phyloP scores from a whole-genome alignment of 225 moss, liverwort and hornwort genomes.

The Pseudisothecium myosuroides region DNA sequence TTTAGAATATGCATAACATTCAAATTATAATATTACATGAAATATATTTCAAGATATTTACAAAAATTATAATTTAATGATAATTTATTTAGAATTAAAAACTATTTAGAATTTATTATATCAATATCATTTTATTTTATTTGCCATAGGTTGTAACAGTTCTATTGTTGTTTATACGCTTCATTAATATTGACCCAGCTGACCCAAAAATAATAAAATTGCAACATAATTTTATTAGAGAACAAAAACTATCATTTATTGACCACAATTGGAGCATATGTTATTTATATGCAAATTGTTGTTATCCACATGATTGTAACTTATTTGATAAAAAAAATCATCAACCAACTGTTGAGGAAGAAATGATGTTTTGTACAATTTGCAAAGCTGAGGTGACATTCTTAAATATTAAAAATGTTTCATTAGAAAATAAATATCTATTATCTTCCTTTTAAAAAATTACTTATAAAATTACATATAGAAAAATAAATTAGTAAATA shows the following conservation, averaged over 20 bases:
- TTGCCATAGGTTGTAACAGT: not conserved
- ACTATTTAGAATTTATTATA: not conserved
- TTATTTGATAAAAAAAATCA: not conserved
- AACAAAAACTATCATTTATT: not conserved
- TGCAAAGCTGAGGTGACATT: not conserved
- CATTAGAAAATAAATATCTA: too few relatives aligned
- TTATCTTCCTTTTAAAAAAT: not conserved
- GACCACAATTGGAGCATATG: not conserved
- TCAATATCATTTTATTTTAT: not conserved
- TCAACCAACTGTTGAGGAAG: not conserved
- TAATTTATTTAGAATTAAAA: not conserved
- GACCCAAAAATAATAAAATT: constrained; percentile 8
- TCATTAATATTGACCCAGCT: not conserved
- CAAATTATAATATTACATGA: not conserved
- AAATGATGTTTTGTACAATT: not conserved
- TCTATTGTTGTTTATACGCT: not conserved
- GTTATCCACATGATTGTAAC: not conserved
- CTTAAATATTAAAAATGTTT: not conserved
- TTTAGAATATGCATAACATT: not conserved
- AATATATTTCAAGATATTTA: too few relatives aligned
- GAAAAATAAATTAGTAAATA: not conserved
- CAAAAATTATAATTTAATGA: too few relatives aligned
- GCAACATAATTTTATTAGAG: not conserved
- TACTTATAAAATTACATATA: not conserved
- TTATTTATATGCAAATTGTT: not conserved